Evolutionary conservation across 2,329 filamentous ascomycete genomes (phyloP).

Genomic region (Cytospora mali): DNA sequence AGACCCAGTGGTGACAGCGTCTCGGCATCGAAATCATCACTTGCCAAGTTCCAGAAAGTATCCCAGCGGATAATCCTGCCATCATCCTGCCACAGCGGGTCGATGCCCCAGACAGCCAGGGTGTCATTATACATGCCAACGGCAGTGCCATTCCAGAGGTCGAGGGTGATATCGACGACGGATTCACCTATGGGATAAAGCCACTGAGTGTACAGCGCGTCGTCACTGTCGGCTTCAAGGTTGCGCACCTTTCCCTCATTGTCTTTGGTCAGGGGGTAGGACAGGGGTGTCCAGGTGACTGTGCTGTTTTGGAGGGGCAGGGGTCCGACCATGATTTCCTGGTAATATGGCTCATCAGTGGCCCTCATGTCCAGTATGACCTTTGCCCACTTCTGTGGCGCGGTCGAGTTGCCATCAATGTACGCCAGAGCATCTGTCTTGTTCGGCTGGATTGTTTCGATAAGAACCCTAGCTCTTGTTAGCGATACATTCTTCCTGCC

Average conservation of each 20-base stretch:
- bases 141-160: slow-evolving; percentile 46
- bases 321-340: slow-evolving; percentile 53
- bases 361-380: slow-evolving; percentile 46
- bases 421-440: slow-evolving; percentile 52
- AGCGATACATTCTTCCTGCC: slow-evolving; percentile 10
- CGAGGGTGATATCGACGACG: slow-evolving; percentile 48
- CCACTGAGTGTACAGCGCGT: slow-evolving; percentile 37
- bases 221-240: slow-evolving; percentile 41
- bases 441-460: slow-evolving; percentile 49
- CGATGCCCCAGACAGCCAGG: slow-evolving; percentile 44
- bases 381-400: slow-evolving; percentile 47
- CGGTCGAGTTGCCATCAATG: slow-evolving; percentile 42
- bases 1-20: slow-evolving; percentile 51
- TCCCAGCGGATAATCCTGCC: slow-evolving; percentile 51
- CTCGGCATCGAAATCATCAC: slow-evolving; percentile 43
- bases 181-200: slow-evolving; percentile 39
- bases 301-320: slow-evolving; percentile 46
- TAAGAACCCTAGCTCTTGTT: slow-evolving; percentile 31
- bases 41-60: slow-evolving; percentile 45
- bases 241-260: slow-evolving; percentile 44
- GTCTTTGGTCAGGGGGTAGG: slow-evolving; percentile 46
- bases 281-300: slow-evolving; percentile 42
- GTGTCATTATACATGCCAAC: slow-evolving; percentile 46
- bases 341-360: slow-evolving; percentile 41
- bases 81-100: slow-evolving; percentile 45